Percentiles rank a stretch among this genome's conserved stretches.
Evolutionary conservation across 345 rosid species (phyloP).

Genomic region (Cardamine chenopodiifolia): DNA sequence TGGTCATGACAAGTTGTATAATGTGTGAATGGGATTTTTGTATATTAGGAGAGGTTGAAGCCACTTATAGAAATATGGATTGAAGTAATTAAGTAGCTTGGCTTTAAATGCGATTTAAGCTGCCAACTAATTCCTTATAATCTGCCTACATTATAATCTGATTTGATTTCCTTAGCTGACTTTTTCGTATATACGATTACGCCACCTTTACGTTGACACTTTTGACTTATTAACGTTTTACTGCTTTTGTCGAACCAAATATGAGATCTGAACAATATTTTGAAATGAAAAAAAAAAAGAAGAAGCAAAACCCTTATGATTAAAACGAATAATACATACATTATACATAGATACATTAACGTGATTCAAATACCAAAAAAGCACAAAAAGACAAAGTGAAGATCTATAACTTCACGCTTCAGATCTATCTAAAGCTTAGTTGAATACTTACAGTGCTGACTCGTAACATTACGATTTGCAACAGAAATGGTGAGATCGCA

Average conservation of each 20-base stretch:
- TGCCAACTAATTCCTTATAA: constrained; percentile 36
- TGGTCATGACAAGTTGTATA: constrained; percentile 15
- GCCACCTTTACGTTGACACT: constrained; percentile 21
- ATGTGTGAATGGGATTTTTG: background rate
- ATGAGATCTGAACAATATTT: constrained; percentile 7
- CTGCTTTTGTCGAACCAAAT: background rate
- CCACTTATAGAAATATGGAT: constrained; percentile 1
- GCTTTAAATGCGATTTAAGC: constrained; percentile 25
- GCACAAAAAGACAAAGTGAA: background rate
- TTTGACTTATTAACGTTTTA: constrained; percentile 8
- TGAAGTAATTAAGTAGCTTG: background rate
- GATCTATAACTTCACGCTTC: background rate
- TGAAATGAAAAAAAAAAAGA: background rate
- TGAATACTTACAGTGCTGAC: constrained; percentile 60
- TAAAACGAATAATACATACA: background rate
- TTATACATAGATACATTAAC: background rate
- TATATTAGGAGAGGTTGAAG: background rate
- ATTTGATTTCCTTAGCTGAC: constrained; percentile 13
- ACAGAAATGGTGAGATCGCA: constrained; percentile 60
- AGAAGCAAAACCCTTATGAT: background rate
- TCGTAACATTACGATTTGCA: constrained; percentile 49
- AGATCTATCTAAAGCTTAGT: constrained; percentile 50
- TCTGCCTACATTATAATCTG: constrained; percentile 14
- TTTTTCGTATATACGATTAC: background rate
- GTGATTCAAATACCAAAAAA: background rate